A percentile compares a stretch with the other conserved stretches of the same genome.
phyloP scores from a whole-genome alignment of 495 filamentous ascomycete species.

The Hyaloscypha bicolor region DNA sequence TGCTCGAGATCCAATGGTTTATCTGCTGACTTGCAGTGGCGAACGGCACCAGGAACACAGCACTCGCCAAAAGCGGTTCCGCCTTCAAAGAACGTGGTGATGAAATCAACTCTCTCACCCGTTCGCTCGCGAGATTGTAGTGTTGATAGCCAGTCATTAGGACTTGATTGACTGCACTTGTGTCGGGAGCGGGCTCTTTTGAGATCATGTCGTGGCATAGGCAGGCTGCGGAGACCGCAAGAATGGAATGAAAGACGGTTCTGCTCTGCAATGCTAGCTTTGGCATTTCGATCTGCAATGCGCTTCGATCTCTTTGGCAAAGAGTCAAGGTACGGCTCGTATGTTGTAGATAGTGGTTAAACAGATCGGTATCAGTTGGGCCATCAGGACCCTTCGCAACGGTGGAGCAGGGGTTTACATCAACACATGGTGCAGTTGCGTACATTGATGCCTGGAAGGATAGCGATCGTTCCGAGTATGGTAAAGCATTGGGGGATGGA shows the following conservation, averaged over 20 bases:
- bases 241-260: slow-evolving; percentile 18
- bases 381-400: not conserved
- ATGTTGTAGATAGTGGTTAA: slow-evolving; percentile 20
- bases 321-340: slow-evolving; percentile 12
- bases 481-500: slow-evolving; percentile 7
- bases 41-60: slow-evolving; percentile 13
- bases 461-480: slow-evolving; percentile 12
- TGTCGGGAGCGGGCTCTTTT: slow-evolving; percentile 15
- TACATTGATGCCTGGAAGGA: slow-evolving; percentile 2
- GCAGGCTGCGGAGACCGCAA: slow-evolving; percentile 16
- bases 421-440: slow-evolving; percentile 8
- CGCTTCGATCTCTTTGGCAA: slow-evolving; percentile 13
- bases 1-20: slow-evolving; percentile 19
- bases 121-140: slow-evolving; percentile 20
- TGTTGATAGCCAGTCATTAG: slow-evolving; percentile 20
- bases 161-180: slow-evolving; percentile 17
- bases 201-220: slow-evolving; percentile 20
- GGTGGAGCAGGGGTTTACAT: not conserved
- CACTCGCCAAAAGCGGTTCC: slow-evolving; percentile 18
- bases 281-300: slow-evolving; percentile 14
- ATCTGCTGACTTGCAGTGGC: slow-evolving; percentile 21
- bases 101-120: slow-evolving; percentile 16
- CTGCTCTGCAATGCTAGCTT: slow-evolving; percentile 16
- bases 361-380: slow-evolving; percentile 14
- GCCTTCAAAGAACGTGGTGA: slow-evolving; percentile 7